Base-by-base conservation (phyloP, 2,329 filamentous ascomycete genomes). In the Septoria linicola region DNA sequence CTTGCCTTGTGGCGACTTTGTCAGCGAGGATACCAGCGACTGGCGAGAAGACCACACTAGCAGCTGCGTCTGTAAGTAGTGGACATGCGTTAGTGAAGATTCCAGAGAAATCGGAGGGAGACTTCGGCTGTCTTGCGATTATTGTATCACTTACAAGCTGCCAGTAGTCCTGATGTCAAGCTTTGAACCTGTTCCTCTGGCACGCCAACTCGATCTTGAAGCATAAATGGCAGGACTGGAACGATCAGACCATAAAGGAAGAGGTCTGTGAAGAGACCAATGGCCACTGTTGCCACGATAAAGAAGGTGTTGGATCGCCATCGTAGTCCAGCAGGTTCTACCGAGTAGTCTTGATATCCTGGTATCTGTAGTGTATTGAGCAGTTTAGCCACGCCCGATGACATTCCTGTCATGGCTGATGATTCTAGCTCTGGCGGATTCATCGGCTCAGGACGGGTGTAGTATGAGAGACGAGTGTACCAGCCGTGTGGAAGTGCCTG, bases 231-330 rank as follows among this genome's bases (percentile, higher is more conserved):
- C 1, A 83, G 66, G 7, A 82, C 75, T 0, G 81, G 80, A 0
- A 83, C 79, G 13, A 83, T 71, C 2, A 83, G 69, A 1, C 77
- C 78, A 61, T 83, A 83, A 1, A 83, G 72, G 62, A 83, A 83
- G 10, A 83, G 67, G 60, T 83, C 80, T 0, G 77, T 79, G 60
- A 81, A 82, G 1, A 80, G 72, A 36, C 76, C 78, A 16, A 80
- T 66, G 3, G 72, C 75, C 10, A 84, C 78, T 2, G 80, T 83
- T 5, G 73, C 66, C 32, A 82, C 64, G 57, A 84, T 82, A 69
- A 85, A 84, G 39, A 75, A 60, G 2, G 78, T 79, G 45, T 76
- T 80, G 8, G 80, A 82, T n/a, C 82, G 76, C 75, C 77, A 80
- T 69, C 66, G 55, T 3, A 80, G 63, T 13, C 76, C 66, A 20